Evolutionary conservation across 225 moss, liverwort and hornwort species (phyloP).

Genomic region (Anthoceros angustus): DNA sequence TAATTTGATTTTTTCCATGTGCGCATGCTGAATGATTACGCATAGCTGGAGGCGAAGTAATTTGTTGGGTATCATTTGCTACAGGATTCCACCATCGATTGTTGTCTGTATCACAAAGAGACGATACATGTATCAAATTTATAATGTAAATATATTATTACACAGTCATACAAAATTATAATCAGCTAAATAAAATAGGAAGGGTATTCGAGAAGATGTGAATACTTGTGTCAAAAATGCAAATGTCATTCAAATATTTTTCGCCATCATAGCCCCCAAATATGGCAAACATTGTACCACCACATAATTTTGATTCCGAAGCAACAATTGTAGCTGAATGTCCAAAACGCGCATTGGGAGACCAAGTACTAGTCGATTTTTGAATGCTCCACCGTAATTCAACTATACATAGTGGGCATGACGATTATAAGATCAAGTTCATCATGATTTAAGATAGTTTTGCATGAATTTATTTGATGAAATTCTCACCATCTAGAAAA

Average conservation of each 20-base stretch:
- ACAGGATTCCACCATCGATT: slow-evolving; percentile 46
- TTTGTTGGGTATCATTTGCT: slow-evolving; percentile 28
- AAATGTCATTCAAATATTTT: slow-evolving; percentile 54
- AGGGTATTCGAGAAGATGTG: background rate
- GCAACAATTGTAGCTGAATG: slow-evolving; percentile 59
- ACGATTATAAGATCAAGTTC: no score
- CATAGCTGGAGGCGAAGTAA: slow-evolving; percentile 57
- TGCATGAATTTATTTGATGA: background rate
- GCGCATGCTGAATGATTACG: slow-evolving; percentile 78
- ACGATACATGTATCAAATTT: background rate
- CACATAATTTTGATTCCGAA: slow-evolving; percentile 11
- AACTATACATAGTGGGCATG: slow-evolving; percentile 18
- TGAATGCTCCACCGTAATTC: slow-evolving; percentile 58
- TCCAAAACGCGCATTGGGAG: slow-evolving; percentile 59
- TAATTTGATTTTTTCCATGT: slow-evolving; percentile 42
- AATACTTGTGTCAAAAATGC: slow-evolving; percentile 67
- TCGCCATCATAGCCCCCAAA: slow-evolving; percentile 87
- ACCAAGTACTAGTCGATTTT: slow-evolving; percentile 29
- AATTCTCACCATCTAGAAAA: background rate
- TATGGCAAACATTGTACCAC: slow-evolving; percentile 23
- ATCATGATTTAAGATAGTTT: background rate
- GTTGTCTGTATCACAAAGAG: slow-evolving; percentile 21
- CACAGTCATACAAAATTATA: no score
- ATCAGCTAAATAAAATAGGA: no score
- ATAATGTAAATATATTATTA: slow-evolving; percentile 5